Conservation (phyloP, 352 stramenopile genomes). For the Globisporangium takayamanum region DNA sequence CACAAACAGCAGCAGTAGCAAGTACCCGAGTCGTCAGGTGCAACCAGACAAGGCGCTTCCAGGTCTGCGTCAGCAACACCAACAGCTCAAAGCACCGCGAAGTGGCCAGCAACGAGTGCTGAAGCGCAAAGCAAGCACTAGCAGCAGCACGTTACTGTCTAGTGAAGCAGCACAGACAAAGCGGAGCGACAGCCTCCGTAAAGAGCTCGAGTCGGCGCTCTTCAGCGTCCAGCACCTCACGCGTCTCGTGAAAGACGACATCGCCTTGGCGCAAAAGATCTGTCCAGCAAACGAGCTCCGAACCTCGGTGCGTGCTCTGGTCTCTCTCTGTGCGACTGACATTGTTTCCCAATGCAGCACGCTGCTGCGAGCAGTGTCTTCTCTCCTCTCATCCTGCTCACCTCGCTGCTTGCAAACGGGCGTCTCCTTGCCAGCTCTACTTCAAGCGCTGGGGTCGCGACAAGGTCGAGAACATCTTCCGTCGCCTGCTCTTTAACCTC, state of each 20-base stretch:
- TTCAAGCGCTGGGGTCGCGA: slow-evolving; percentile 76
- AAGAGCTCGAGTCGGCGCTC: slow-evolving; percentile 51
- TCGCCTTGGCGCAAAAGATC: slow-evolving; percentile 61
- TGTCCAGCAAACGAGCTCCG: slow-evolving; percentile 53
- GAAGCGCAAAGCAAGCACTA: slow-evolving; percentile 2
- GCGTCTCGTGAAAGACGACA: slow-evolving; percentile 65
- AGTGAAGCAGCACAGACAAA: slow-evolving; percentile 3
- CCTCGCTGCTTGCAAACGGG: background rate
- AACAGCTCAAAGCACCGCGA: background rate
- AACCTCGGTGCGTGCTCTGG: slow-evolving; percentile 28
- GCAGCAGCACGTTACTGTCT: background rate
- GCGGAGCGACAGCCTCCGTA: slow-evolving; percentile 26
- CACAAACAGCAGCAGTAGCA: background rate
- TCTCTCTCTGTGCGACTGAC: background rate
- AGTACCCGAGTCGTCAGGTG: background rate
- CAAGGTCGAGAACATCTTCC: slow-evolving; percentile 75
- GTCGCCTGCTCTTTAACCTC: slow-evolving; percentile 56
- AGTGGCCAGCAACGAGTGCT: background rate
- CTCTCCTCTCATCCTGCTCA: background rate
- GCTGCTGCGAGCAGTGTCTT: background rate
- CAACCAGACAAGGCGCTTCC: slow-evolving; percentile 6
- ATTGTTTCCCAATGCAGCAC: background rate
- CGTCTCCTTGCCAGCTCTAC: slow-evolving; percentile 32
- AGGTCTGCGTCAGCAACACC: background rate
- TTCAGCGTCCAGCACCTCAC: slow-evolving; percentile 62